Conservation (phyloP, 2,329 filamentous ascomycete genomes). For the Fusarium siculi region DNA sequence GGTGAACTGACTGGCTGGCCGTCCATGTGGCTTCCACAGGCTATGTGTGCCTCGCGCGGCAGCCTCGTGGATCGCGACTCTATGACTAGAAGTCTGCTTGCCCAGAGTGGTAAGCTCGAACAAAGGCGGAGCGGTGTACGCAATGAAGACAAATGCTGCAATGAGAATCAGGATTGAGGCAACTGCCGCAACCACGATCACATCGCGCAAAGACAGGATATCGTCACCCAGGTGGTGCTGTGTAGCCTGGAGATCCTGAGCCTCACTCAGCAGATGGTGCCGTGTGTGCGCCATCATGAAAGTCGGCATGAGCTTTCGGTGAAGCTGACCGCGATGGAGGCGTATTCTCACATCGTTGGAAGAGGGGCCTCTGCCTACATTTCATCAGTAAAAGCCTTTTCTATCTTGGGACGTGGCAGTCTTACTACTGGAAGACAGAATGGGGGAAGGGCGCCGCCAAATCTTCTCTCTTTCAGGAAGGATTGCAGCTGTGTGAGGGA, state of each 20-base stretch:
- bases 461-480: not conserved
- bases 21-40: not conserved
- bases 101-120: not conserved
- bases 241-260: too few species aligned
- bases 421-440: not conserved
- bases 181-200: too few species aligned
- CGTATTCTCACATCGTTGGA: not conserved
- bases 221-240: too few species aligned
- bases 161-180: too few species aligned
- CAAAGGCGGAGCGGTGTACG: too few species aligned
- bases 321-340: not conserved
- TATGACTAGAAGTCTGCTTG: not conserved
- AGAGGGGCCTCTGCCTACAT: not conserved
- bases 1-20: not conserved
- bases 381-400: not conserved
- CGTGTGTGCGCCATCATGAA: too few species aligned
- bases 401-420: rapidly evolving
- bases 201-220: too few species aligned
- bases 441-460: not conserved
- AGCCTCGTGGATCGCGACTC: not conserved
- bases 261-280: too few species aligned
- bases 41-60: not conserved
- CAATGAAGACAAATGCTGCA: not conserved
- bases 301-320: not conserved
- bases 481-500: not conserved